These are phyloP conservation scores for Ceratocystis lukuohia DNA, from an alignment of 2,329 filamentous ascomycete species.

Conservation along the genomic window DNA sequence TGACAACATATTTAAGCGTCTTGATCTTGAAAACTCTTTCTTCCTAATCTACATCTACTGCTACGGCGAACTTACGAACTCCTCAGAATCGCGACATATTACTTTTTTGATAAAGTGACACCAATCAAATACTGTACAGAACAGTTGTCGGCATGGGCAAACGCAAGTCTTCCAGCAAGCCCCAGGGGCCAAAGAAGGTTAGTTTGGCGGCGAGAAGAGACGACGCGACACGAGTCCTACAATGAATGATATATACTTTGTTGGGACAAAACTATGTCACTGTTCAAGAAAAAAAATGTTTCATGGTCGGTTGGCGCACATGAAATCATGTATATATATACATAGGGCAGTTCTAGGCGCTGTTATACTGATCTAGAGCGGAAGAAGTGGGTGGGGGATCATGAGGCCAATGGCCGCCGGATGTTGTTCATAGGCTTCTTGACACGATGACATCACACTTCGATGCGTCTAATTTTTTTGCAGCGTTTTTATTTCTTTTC, in stretches of 20 bases:
- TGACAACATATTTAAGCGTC: neutral
- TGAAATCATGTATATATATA: neutral
- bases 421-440: neutral
- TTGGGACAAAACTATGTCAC: neutral
- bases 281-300: neutral
- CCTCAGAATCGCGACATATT: neutral
- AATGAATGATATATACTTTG: neutral
- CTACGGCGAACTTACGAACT: neutral
- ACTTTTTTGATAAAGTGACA: neutral
- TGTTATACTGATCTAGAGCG: neutral
- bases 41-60: neutral
- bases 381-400: neutral
- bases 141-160: slow-evolving; percentile 52
- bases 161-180: slow-evolving; percentile 77
- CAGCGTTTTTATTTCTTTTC: neutral
- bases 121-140: neutral
- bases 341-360: neutral
- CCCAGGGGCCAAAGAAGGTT: slow-evolving; percentile 72
- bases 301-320: neutral
- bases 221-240: neutral
- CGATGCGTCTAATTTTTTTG: neutral
- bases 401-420: neutral
- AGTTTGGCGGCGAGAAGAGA: slow-evolving; percentile 19
- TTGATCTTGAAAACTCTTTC: neutral
- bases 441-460: neutral